Percentiles rank a stretch among this genome's conserved stretches.
These are phyloP conservation scores for Oryza meyeriana DNA, from an alignment of 176 grass and related monocot genomes.

Conservation along the genomic window DNA sequence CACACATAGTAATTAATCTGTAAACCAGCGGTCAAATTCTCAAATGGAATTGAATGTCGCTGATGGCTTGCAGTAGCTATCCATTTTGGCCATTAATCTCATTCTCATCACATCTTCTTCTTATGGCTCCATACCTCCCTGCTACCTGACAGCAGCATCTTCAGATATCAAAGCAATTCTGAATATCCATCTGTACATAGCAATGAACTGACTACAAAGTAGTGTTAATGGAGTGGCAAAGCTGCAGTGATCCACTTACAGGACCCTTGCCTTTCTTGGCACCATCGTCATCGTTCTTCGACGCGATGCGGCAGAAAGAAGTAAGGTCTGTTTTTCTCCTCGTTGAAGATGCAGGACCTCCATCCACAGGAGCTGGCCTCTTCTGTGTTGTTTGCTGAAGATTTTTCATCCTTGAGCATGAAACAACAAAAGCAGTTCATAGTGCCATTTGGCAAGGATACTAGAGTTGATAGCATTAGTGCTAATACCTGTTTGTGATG, in stretches of 20 bases:
- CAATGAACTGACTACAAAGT: not conserved
- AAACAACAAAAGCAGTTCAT: not conserved
- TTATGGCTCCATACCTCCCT: slow-evolving; percentile 74
- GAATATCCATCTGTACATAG: not conserved
- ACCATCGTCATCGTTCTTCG: slow-evolving; percentile 18
- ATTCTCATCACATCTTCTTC: slow-evolving; percentile 28
- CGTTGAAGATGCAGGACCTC: slow-evolving; percentile 30
- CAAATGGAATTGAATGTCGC: not conserved
- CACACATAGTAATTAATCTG: no score
- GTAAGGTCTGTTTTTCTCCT: slow-evolving; percentile 65
- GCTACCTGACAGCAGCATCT: slow-evolving; percentile 41
- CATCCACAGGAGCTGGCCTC: slow-evolving; percentile 38
- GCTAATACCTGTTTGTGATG: not conserved
- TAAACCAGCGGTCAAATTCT: no score
- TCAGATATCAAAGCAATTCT: not conserved
- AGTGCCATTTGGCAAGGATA: not conserved
- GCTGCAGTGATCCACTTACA: slow-evolving; percentile 47
- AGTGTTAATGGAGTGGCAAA: not conserved
- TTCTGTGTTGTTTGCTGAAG: slow-evolving; percentile 38
- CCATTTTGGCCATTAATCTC: not conserved
- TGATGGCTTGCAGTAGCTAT: not conserved
- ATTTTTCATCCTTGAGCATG: slow-evolving; percentile 46
- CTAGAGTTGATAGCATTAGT: not conserved
- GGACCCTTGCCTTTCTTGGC: slow-evolving; percentile 51
- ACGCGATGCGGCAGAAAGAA: slow-evolving; percentile 32